Base-by-base conservation (phyloP, 345 rosid species). In the Salix viminalis region DNA sequence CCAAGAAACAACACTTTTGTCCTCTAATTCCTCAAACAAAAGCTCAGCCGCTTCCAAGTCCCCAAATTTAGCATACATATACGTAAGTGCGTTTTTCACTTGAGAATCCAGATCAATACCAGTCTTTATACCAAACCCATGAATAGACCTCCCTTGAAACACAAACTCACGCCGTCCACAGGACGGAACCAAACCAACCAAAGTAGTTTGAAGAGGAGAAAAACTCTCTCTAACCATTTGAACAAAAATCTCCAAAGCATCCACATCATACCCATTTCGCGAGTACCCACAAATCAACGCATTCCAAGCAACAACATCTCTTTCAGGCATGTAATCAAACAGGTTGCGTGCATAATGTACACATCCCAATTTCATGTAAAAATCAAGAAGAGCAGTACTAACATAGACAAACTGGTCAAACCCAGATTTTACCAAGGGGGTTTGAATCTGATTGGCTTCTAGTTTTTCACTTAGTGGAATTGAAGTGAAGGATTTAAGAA, bases 271-370 rank as follows among this genome's bases (percentile, higher is more conserved):
- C 18, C 96, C 91, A 32, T 86, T 89, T 56, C 89, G 79, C 5
- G 98, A 88, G 42, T 86, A 92, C 69, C 96, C 98, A 76, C 87
- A 88, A 64, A 94, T 90, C 78, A 91, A 76, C 23, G 94, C 94
- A 65, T 93, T 91, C 98, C 98, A 93, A 75, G 89, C 81, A 67
- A 94, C 90, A 18, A 78, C 83, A 80, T 94, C 95, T 84, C 91
- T 88, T 0, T 79, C 84, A 72, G 88, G 90, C 91, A 90, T 92
- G 83, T 79, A 84, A 50, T 90, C 96, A 78, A 90, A 89, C 84
- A 90, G 8, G 65, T 37, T 68, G 11, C 74, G 91, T 30, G 97
- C 94, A 32, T 28, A 54, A 2, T 23, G 34, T 7, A 79, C 44
- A 16, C 78, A 85, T 12, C 92, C 92, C 78, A 86, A 36, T 62